Evolutionary conservation across 179 eudicot species (phyloP).

Genomic region (Beta macrorhiza): DNA sequence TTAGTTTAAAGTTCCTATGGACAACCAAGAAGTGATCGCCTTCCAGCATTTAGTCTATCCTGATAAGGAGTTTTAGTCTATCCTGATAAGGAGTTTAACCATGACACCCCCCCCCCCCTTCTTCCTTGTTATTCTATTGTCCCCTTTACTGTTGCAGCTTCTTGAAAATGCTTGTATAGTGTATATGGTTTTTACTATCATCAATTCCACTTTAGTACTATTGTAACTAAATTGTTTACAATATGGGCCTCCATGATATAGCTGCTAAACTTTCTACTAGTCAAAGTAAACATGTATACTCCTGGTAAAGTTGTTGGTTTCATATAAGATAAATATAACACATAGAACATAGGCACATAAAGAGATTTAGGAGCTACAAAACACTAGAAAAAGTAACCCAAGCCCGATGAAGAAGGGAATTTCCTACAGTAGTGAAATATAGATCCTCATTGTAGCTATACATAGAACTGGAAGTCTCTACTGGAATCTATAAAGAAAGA

Average conservation of each 20-base stretch:
- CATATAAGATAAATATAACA: too few species aligned
- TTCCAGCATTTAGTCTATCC: too few species aligned
- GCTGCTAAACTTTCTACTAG: not conserved
- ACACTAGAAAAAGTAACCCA: not conserved
- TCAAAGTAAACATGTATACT: not conserved
- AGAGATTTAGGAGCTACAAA: slow-evolving; percentile 1
- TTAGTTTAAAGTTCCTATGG: too few species aligned
- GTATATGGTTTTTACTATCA: not conserved
- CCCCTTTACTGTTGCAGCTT: not conserved
- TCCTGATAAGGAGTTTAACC: too few species aligned
- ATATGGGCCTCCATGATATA: not conserved
- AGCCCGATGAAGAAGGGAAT: not conserved
- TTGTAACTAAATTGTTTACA: not conserved
- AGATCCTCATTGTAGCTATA: not conserved
- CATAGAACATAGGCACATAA: not conserved
- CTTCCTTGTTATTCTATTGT: not conserved
- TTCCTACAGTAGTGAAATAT: not conserved
- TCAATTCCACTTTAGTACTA: not conserved
- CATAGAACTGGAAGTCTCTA: not conserved
- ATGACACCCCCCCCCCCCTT: too few species aligned
- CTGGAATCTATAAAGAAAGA: slow-evolving; percentile 6
- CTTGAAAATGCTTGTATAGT: too few species aligned
- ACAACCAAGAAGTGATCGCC: too few species aligned
- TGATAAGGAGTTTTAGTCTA: too few species aligned
- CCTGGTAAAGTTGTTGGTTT: too few species aligned